Base-by-base conservation (phyloP, 2,329 filamentous ascomycete species). In the Fusarium ramigenum region DNA sequence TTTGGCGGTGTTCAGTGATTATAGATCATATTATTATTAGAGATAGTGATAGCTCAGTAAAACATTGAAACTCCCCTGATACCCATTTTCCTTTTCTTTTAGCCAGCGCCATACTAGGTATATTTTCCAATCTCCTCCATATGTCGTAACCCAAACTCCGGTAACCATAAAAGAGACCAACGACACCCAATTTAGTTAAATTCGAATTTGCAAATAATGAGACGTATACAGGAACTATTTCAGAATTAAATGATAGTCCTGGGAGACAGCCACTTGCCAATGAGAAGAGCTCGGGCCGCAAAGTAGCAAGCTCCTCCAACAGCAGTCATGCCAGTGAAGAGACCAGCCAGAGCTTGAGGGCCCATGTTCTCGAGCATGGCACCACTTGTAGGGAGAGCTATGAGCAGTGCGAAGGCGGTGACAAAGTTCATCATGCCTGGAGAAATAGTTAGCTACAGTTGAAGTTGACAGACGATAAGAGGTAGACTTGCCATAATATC, bases 351-450 rank as follows among this genome's bases (percentile, higher is more conserved):
- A 3, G 82, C 80, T 63, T 81, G 79, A 4, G 85, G 82, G 1
- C 85, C 85, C 46, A 85, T 83, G 1, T 79, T 80, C 53, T 87
- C 81, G 5, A 87, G 78, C 75, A 87, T 78, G 58, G 84, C 79
- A 7, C 85, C 85, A 18, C 84, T 84, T 7, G 85, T 78, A 0
- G 86, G 86, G 0, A 86, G 82, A 1, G 84, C 83, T 8, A 87
- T 70, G 21, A 87, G 72, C 0, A 85, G 80, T 0, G 85, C 82
- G 47, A 87, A 85, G 9, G 83, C 82, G 12, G 83, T 84, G 15
- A 87, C 78, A 30, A 82, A 83, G 67, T 86, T 87, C 63, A 85
- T 81, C 0, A 86, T 87, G 2, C 86, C 85, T 78, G 80, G 56
- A 21, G 11, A 18, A 11, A 4, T 34, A 37, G 36, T 78, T 46